Evolutionary conservation across 768 basidiomycete genomes (phyloP), one percentile per base, ranked within the genome.

Genomic region (Pleurotus tuoliensis): DNA sequence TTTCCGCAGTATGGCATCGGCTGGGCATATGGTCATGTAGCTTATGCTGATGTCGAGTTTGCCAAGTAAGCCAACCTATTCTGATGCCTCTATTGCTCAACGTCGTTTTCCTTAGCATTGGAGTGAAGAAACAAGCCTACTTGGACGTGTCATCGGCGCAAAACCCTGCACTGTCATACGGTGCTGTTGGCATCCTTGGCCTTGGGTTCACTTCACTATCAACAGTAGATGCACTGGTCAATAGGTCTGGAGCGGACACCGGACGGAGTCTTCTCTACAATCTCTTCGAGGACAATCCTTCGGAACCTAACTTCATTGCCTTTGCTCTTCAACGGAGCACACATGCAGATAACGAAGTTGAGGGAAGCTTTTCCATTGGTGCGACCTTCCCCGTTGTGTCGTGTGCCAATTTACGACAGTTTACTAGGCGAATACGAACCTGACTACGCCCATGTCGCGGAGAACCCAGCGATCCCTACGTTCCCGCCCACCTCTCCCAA

Each of bases 181-280:
- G 87, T 16, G 86, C 88, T 13, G 66, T 73, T 59, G 91, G 91
- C 16, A 82, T 94, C 64, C 67, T 83, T 38, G 90, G 92, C 8
- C 78, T 92, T 11, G 91, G 92, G 38, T 92, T 92, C 64, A 84
- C 83, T 38, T 80, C 82, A 15, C 81, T 94, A 41, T 94, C 92
- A 3, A 80, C 74, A 30, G 81, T 94, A 56, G 89, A 93, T 63
- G 69, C 76, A 8, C 66, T 73, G 5, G 68, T 90, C 46, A 88
- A 87, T 61, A 63, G 69, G 30, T 82, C 87, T 1, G 78, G 80
- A 24, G 76, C 80, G 1, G 76, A 81, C 2, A 72, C 79, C 5
- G 92, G 91, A 16, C 81, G 87, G 27, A 84, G 82, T 60, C 64
- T 94, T 44, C 77, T 94, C 18, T 87, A 84, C 73, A 94, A 91